Conservation (phyloP, 1,284 basidiomycete genomes). For the Porodaedalea pini region DNA sequence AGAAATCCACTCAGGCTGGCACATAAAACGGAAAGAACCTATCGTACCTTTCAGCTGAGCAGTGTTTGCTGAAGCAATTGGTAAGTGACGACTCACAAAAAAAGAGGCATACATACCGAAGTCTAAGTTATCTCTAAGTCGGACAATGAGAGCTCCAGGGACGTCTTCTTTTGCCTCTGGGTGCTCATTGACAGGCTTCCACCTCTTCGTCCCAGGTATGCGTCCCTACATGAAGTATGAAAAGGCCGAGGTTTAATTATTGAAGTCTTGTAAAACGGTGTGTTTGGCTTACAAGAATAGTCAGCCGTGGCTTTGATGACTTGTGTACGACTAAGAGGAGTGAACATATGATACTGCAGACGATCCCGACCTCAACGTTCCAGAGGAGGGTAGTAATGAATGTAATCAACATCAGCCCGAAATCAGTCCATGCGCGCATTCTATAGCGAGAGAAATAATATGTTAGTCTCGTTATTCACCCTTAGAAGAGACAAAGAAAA, state of each 20-base stretch:
- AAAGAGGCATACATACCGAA: conserved; percentile 49
- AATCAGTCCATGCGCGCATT: conserved; percentile 86
- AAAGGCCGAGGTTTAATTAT: neutral
- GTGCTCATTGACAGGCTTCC: conserved; percentile 80
- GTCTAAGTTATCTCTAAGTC: conserved; percentile 78
- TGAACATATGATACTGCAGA: conserved; percentile 80
- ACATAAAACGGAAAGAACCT: neutral
- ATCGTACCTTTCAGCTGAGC: conserved; percentile 73
- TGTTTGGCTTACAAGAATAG: conserved; percentile 49
- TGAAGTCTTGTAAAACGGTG: neutral
- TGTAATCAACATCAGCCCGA: conserved; percentile 79
- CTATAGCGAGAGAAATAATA: conserved; percentile 35
- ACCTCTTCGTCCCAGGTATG: conserved; percentile 76
- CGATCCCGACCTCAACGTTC: conserved; percentile 82
- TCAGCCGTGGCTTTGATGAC: conserved; percentile 74
- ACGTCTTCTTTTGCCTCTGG: conserved; percentile 70
- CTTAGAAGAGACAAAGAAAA: conserved; percentile 21
- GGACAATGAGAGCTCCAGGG: conserved; percentile 41
- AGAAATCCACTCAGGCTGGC: conserved; percentile 9
- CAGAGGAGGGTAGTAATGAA: conserved; percentile 79
- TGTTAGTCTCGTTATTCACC: neutral
- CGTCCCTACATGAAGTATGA: conserved; percentile 48
- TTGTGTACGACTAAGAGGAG: conserved; percentile 85
- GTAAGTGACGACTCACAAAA: conserved; percentile 8
- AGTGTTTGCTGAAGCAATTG: conserved; percentile 66